Evolutionary conservation across 257 asterid genomes (phyloP).

Genomic region (Solanum bukasovii): DNA sequence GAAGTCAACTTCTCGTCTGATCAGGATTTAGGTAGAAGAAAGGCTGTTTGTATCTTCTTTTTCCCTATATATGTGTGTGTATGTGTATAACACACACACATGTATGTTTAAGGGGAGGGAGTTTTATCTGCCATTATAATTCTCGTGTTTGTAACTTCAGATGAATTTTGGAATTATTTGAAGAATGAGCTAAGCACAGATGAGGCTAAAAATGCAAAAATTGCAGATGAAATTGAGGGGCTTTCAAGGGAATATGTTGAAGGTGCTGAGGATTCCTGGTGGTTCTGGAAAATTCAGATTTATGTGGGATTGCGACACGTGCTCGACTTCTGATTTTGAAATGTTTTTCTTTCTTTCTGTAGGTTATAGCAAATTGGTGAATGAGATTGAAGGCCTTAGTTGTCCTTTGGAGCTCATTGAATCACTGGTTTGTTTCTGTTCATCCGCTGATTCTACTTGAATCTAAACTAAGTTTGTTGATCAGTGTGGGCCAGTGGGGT

Average conservation of each 20-base stretch:
- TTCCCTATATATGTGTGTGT: background rate
- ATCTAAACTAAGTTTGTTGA: background rate
- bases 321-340: background rate
- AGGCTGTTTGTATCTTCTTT: background rate
- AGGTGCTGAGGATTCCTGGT: conserved; percentile 25
- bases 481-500: background rate
- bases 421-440: conserved; percentile 38
- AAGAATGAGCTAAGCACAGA: conserved; percentile 41
- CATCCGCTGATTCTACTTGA: background rate
- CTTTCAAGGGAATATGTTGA: conserved; percentile 31
- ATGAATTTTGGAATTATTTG: conserved; percentile 36
- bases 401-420: conserved; percentile 44
- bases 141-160: conserved; percentile 17
- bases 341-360: background rate
- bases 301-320: background rate
- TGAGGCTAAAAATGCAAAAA: conserved; percentile 41
- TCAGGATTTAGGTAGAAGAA: conserved; percentile 41
- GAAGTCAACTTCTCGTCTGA: conserved; percentile 25
- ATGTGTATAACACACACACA: background rate
- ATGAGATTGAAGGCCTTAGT: conserved; percentile 50
- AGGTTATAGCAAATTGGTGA: conserved; percentile 47
- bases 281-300: background rate
- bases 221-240: conserved; percentile 42
- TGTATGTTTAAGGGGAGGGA: background rate
- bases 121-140: background rate